Evolutionary conservation across 345 rosid species (phyloP).

Genomic region (Tarenaya hassleriana): DNA sequence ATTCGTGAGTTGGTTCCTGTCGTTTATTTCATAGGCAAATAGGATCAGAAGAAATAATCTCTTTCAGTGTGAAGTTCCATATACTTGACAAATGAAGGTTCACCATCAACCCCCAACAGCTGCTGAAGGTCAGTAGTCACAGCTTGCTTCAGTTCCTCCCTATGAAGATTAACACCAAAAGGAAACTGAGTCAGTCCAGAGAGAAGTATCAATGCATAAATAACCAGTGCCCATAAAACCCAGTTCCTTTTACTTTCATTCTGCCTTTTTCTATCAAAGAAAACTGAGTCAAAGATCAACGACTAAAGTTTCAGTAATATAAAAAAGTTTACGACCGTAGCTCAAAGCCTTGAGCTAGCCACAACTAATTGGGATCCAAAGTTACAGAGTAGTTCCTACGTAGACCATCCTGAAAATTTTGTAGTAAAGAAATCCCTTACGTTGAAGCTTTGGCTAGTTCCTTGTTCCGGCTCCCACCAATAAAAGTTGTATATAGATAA

Average conservation of each 20-base stretch:
- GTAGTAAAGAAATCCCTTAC: conserved; percentile 34
- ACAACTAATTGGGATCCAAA: too few species aligned
- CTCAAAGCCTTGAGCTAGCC: too few species aligned
- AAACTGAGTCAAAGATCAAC: too few species aligned
- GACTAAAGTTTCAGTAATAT: too few species aligned
- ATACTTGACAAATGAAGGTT: conserved; percentile 78
- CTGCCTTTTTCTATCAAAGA: too few species aligned
- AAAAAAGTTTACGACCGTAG: too few species aligned
- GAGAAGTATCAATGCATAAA: not conserved
- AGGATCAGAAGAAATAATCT: not conserved
- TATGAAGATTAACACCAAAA: conserved; percentile 8
- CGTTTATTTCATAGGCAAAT: conserved; percentile 4
- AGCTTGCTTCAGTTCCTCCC: conserved; percentile 68
- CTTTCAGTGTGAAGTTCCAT: conserved; percentile 1
- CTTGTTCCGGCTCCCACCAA: conserved; percentile 87
- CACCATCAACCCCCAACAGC: conserved; percentile 85
- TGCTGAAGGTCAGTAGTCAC: conserved; percentile 80
- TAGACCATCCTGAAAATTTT: not conserved
- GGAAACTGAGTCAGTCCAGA: not conserved
- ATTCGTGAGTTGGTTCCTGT: not conserved
- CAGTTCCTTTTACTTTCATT: not conserved
- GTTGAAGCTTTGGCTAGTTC: conserved; percentile 80
- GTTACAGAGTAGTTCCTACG: too few species aligned
- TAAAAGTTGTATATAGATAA: conserved; percentile 83
- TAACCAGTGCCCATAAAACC: conserved; percentile 1